phyloP scores from a whole-genome alignment of 495 filamentous ascomycete species.

The Margaritispora aquatica region DNA sequence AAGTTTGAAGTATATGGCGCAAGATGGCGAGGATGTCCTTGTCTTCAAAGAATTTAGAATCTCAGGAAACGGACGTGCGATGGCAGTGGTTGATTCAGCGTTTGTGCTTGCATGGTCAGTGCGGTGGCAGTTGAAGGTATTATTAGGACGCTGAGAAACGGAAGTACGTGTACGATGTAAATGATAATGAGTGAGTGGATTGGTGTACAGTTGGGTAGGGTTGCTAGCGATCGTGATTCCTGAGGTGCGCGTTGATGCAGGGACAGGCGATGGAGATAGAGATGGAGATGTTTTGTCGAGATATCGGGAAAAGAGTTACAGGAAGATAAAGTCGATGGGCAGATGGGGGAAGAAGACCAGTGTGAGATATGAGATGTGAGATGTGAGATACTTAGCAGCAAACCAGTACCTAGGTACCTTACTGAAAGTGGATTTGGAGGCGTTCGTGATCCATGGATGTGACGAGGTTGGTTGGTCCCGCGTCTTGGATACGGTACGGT shows the following conservation, averaged over 20 bases:
- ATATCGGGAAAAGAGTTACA: neutral
- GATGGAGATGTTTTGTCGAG: neutral
- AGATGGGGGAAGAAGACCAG: neutral
- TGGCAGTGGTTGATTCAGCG: constrained; percentile 7
- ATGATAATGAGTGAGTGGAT: neutral
- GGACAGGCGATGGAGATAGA: neutral
- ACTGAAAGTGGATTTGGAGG: too few relatives aligned
- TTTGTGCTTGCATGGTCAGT: constrained; percentile 22
- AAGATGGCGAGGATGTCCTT: neutral
- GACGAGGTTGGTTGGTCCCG: too few relatives aligned
- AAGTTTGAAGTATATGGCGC: neutral
- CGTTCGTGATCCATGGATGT: too few relatives aligned
- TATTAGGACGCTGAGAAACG: neutral
- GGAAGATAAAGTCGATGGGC: neutral
- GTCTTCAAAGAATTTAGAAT: neutral
- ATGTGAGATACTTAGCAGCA: neutral
- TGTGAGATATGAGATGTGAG: neutral
- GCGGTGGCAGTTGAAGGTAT: constrained; percentile 11
- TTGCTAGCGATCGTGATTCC: neutral
- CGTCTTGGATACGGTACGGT: too few relatives aligned
- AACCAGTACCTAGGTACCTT: too few relatives aligned
- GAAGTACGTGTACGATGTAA: neutral
- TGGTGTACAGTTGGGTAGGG: neutral
- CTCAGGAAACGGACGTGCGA: constrained; percentile 1
- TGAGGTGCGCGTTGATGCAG: neutral